Percentiles rank a stretch among this genome's conserved stretches.
Evolutionary conservation across 148 eudicot genomes (phyloP).

Genomic region (Rhododendron molle): DNA sequence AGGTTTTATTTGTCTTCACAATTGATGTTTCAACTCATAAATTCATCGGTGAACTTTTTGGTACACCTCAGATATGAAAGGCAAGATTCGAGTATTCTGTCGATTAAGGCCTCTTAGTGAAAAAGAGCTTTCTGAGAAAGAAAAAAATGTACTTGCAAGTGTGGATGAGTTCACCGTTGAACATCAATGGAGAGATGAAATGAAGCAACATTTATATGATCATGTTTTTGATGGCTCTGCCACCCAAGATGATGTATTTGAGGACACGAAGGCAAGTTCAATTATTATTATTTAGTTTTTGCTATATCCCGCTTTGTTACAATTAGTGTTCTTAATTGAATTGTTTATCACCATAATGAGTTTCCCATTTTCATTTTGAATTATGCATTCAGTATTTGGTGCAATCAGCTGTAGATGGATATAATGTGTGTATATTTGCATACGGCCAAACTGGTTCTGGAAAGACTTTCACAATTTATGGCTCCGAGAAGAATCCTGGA

Average conservation of each 20-base stretch:
- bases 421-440: constrained; percentile 96
- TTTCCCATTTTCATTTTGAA: background rate
- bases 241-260: constrained; percentile 88
- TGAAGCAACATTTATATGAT: constrained; percentile 89
- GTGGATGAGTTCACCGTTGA: constrained; percentile 91
- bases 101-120: constrained; percentile 82
- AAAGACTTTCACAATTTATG: constrained; percentile 92
- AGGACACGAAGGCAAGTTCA: constrained; percentile 80
- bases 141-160: constrained; percentile 46
- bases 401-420: constrained; percentile 97
- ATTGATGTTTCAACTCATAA: background rate
- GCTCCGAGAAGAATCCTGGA: constrained; percentile 70
- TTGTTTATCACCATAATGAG: background rate
- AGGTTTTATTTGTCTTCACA: background rate
- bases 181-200: constrained; percentile 91
- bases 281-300: background rate
- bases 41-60: background rate
- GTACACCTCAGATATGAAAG: constrained; percentile 75
- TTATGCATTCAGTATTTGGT: constrained; percentile 71
- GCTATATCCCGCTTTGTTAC: background rate
- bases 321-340: background rate
- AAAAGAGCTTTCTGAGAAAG: constrained; percentile 64
- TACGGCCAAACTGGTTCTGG: constrained; percentile 99
- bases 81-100: constrained; percentile 92
- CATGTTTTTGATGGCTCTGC: constrained; percentile 82